Evolutionary conservation across 1,284 basidiomycete genomes (phyloP).

Genomic region (Moniliophthora roreri): DNA sequence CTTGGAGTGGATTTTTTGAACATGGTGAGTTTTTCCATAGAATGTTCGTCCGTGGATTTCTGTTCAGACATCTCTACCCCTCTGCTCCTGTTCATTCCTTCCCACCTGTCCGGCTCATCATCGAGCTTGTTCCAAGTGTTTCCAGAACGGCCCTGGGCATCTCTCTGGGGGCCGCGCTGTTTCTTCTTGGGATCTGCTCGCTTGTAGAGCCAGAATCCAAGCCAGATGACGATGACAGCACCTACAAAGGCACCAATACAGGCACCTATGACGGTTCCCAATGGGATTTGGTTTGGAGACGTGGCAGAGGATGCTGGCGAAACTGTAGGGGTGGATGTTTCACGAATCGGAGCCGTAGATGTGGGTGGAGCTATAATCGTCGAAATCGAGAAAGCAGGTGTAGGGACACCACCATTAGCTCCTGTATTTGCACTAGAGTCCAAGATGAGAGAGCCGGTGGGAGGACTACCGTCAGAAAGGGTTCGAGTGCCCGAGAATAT

Average conservation of each 20-base stretch:
- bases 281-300: slow-evolving; percentile 34
- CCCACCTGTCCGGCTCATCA: slow-evolving; percentile 44
- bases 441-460: slow-evolving; percentile 23
- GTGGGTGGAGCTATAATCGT: slow-evolving; percentile 16
- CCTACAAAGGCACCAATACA: slow-evolving; percentile 52
- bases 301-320: slow-evolving; percentile 22
- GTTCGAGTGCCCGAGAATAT: slow-evolving; percentile 46
- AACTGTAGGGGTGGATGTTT: slow-evolving; percentile 18
- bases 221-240: slow-evolving; percentile 39
- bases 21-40: slow-evolving; percentile 61
- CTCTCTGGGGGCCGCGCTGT: slow-evolving; percentile 4
- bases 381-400: slow-evolving; percentile 17
- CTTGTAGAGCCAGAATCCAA: slow-evolving; percentile 49
- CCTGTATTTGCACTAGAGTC: slow-evolving; percentile 20
- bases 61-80: slow-evolving; percentile 23
- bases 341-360: slow-evolving; percentile 5
- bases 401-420: slow-evolving; percentile 15
- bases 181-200: slow-evolving; percentile 33
- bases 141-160: slow-evolving; percentile 10
- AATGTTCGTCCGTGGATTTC: slow-evolving; percentile 23
- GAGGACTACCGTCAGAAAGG: slow-evolving; percentile 25
- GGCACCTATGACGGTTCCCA: slow-evolving; percentile 50
- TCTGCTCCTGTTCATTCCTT: slow-evolving; percentile 40
- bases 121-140: slow-evolving; percentile 42
- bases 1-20: slow-evolving; percentile 64